Base-by-base conservation (phyloP, 176 grass and related monocot genomes). In the Bothriochloa decipiens region DNA sequence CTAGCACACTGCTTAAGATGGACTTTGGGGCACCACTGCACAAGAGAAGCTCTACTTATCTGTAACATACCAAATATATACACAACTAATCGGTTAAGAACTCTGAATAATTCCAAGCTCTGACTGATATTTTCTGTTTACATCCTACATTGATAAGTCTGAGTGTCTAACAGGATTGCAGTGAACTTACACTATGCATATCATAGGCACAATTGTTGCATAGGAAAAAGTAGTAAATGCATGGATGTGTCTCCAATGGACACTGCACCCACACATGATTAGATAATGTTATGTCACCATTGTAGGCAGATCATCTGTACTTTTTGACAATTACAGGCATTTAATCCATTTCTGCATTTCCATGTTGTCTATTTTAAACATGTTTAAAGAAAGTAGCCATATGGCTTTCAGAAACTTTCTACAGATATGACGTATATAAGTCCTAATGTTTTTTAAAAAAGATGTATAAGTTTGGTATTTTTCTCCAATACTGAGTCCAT, bases 241-340 rank as follows among this genome's bases (percentile, higher is more conserved):
- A 63, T 36, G 9, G 69, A 20, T 46, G 52, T 63, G 66, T 41
- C 8, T 40, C 53, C 0, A 15, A 49, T n/a, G 40, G 40, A 23
- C 63, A 80, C 33, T 65, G 53, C 55, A 65, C 32, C 58, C 42
- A 61, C 35, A 17, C 12, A 72, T 2, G 40, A 77, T 49, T 50
- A 64, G 20, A 72, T 72, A 49, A 70, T 68, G 35, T 70, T 45
- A 42, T 72, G 65, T 79, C 75, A 72, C 65, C 52, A 85, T 62
- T 67, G 14, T 71, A 70, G 65, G 65, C 37, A 70, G 27, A 79
- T 60, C 65, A 63, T 60, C 18, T 72, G 74, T 79, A 72, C 76
- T 64, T 86, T 22, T 37, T 79, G 84, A 79, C 43, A 86, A 64
- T 28, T 70, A 62, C 40, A 79, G 13, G 25, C 52, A 63, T 79